Evolutionary conservation across 176 grass and related monocot species (phyloP).

Genomic region (Raddia distichophylla): DNA sequence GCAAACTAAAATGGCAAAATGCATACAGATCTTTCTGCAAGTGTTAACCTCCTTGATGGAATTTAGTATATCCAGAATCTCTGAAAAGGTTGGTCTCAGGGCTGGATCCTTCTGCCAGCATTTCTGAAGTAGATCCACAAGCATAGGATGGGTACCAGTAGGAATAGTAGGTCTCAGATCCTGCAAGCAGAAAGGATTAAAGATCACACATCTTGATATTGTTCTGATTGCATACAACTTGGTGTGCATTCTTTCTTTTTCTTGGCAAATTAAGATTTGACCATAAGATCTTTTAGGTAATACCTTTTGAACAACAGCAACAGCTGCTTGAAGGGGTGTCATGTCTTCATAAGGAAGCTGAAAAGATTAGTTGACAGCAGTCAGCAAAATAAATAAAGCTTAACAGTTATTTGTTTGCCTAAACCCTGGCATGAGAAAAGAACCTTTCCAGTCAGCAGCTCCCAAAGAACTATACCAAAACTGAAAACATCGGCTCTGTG

Average conservation of each 20-base stretch:
- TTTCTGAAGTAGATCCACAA: slow-evolving; percentile 59
- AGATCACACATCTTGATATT: background rate
- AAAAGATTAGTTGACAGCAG: slow-evolving; percentile 5
- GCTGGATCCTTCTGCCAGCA: slow-evolving; percentile 84
- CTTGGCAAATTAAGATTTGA: background rate
- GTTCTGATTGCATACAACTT: background rate
- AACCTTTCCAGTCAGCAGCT: slow-evolving; percentile 86
- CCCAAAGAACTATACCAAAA: slow-evolving; percentile 86
- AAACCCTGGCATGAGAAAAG: slow-evolving; percentile 12
- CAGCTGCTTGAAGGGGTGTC: slow-evolving; percentile 84
- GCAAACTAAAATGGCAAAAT: background rate
- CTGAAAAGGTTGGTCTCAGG: slow-evolving; percentile 73
- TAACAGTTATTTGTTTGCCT: background rate
- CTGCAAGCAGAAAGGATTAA: slow-evolving; percentile 27
- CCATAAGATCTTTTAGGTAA: background rate
- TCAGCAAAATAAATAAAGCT: slow-evolving; percentile 3
- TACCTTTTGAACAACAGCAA: slow-evolving; percentile 88
- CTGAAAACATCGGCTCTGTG: slow-evolving; percentile 89
- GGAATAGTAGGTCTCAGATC: slow-evolving; percentile 58
- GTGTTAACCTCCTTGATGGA: slow-evolving; percentile 60
- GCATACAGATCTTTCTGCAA: background rate
- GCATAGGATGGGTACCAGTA: slow-evolving; percentile 63
- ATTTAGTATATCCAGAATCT: slow-evolving; percentile 67
- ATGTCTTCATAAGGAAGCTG: slow-evolving; percentile 87
- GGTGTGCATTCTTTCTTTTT: background rate